phyloP scores from a whole-genome alignment of 1,139 yeast genomes.

The Yueomyces sp. region DNA sequence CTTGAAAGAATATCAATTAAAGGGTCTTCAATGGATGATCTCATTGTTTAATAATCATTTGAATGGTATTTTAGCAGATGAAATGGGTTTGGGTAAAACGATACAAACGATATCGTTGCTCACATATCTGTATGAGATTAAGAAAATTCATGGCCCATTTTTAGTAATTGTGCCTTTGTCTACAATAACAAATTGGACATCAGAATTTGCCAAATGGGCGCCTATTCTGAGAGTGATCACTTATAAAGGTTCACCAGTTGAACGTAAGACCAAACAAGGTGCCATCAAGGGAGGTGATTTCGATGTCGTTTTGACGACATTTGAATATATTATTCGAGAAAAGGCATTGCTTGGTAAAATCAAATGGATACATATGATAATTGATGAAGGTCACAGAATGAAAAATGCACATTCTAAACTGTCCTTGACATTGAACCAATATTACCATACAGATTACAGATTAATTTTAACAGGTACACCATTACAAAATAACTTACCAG shows the following conservation, averaged over 20 bases:
- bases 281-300: constrained; percentile 56
- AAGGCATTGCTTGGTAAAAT: constrained; percentile 52
- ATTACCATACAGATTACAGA: constrained; percentile 63
- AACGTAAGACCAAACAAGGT: constrained; percentile 52
- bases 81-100: constrained; percentile 87
- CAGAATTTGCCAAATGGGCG: constrained; percentile 84
- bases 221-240: constrained; percentile 56
- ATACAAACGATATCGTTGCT: constrained; percentile 73
- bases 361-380: constrained; percentile 77
- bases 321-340: constrained; percentile 68
- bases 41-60: constrained; percentile 84
- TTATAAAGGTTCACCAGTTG: constrained; percentile 64
- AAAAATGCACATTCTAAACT: constrained; percentile 67
- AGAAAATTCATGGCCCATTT: constrained; percentile 56
- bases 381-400: constrained; percentile 86
- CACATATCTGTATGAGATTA: constrained; percentile 59
- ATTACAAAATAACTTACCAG: constrained; percentile 72
- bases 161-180: constrained; percentile 76
- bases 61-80: constrained; percentile 91
- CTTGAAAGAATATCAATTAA: constrained; percentile 83
- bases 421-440: constrained; percentile 58
- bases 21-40: constrained; percentile 97
- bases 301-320: constrained; percentile 67
- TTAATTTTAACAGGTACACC: constrained; percentile 83
- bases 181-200: constrained; percentile 73